Evolutionary conservation across 1,284 basidiomycete species (phyloP).

Genomic region (Stereum hirsutum): DNA sequence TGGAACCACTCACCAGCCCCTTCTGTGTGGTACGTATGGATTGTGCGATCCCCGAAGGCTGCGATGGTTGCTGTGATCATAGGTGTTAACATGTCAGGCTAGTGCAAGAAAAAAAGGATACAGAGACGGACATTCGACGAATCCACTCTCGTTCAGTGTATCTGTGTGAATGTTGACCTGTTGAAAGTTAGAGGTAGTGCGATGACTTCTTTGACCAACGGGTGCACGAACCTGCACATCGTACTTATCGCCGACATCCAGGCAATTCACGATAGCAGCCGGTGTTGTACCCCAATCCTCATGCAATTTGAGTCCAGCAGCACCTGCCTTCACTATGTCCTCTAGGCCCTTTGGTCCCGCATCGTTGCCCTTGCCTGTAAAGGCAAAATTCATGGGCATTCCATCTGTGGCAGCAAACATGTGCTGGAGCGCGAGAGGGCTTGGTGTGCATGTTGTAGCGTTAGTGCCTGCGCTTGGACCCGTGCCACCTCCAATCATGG

Average conservation of each 20-base stretch:
- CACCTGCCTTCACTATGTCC: constrained; percentile 85
- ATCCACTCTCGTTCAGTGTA: constrained; percentile 92
- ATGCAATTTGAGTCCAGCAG: constrained; percentile 89
- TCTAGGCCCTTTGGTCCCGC: constrained; percentile 63
- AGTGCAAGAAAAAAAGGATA: neutral
- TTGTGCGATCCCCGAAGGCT: constrained; percentile 87
- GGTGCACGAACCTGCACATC: constrained; percentile 72
- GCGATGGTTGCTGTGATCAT: constrained; percentile 72
- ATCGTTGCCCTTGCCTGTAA: constrained; percentile 95
- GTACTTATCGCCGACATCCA: constrained; percentile 84
- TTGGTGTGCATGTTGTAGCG: constrained; percentile 94
- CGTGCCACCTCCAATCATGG: constrained; percentile 88
- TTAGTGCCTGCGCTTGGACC: constrained; percentile 87
- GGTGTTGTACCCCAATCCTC: constrained; percentile 99
- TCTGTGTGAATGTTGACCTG: constrained; percentile 96
- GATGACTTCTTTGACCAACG: neutral
- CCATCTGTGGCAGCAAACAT: constrained; percentile 89
- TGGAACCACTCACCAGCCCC: constrained; percentile 62
- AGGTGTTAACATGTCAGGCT: too few species aligned
- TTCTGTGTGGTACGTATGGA: constrained; percentile 97
- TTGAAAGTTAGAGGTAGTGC: too few species aligned
- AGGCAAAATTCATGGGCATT: constrained; percentile 87
- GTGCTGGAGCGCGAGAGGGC: constrained; percentile 76
- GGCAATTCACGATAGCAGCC: constrained; percentile 68
- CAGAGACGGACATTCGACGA: constrained; percentile 65